Base-by-base conservation (phyloP, 495 filamentous ascomycete species). In the Lasiosphaeris hirsuta region DNA sequence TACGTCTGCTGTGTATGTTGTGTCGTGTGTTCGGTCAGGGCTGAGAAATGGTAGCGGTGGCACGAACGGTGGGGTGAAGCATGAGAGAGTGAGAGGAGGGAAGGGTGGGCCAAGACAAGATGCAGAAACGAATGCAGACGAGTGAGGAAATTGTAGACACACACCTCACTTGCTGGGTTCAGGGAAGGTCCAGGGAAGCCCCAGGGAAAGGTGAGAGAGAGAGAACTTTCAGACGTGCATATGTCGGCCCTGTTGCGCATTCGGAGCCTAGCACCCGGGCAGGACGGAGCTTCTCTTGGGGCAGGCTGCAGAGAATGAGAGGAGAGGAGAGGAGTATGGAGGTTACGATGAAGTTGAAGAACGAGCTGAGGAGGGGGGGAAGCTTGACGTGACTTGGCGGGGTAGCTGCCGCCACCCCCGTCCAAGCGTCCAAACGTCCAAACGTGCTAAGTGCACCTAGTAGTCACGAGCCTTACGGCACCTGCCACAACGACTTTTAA, bases 21-120 rank as follows among this genome's bases (percentile, higher is more conserved):
- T 55, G 52, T 44, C 38, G 40, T 54, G 52, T 55, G 52, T 42
- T 55, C 53, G 46, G 43, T 17, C 43, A 46, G 43, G 43, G 43
- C 43, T 46, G 43, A 13, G 33, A 42, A 30, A 30, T 30, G 5
- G 23, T 2, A 30, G 34, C 5, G 8, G 53, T 15, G 42, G 42
- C 53, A 23, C 53, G 53, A 55, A 55, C 53, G 23, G 53, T 55
- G 53, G 53, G 53, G 53, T 47, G 35, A 23, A 36, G 23, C 5
- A 2, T 30, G 23, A 51, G 33, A 38, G 49, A 48, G 13, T 46
- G 43, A 14, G 23, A 48, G 10, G 10, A 23, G 15, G 10, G 17
- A 33, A 43, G 23, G 23, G 23, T 30, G 23, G 23, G 5, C 23
- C 23, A 5, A 30, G 23, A 30, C 2, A 30, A 30, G 23, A 30